These are phyloP conservation scores for Orbilia quercus DNA, from an alignment of 2,329 filamentous ascomycete genomes.

Conservation along the genomic window DNA sequence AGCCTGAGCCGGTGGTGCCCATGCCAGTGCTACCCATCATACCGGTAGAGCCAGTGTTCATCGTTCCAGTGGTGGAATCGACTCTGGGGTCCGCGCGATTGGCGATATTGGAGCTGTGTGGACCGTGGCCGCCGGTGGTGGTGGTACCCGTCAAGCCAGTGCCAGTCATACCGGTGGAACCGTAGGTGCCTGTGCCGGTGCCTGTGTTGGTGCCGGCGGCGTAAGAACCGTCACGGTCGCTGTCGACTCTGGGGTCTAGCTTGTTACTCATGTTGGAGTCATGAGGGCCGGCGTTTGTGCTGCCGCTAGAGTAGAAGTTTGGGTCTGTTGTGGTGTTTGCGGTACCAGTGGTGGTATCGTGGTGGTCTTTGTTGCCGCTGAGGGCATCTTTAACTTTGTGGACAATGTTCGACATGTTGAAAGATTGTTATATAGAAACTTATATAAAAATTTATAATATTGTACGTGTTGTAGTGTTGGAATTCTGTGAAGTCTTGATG, in stretches of 20 bases:
- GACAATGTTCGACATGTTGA: slow-evolving; percentile 65
- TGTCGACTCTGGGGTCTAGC: slow-evolving; percentile 68
- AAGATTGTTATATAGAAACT: slow-evolving; percentile 19
- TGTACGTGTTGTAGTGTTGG: slow-evolving; percentile 10
- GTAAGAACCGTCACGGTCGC: slow-evolving; percentile 65
- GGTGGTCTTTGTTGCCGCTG: slow-evolving; percentile 56
- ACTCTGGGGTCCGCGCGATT: slow-evolving; percentile 71
- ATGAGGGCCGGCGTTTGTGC: slow-evolving; percentile 58
- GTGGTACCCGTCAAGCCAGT: slow-evolving; percentile 58
- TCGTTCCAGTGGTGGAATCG: slow-evolving; percentile 64
- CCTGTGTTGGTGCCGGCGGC: slow-evolving; percentile 59
- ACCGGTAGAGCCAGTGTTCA: slow-evolving; percentile 5
- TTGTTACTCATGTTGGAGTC: slow-evolving; percentile 63
- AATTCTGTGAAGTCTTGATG: slow-evolving; percentile 15
- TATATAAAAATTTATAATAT: slow-evolving; percentile 3
- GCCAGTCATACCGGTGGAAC: slow-evolving; percentile 56
- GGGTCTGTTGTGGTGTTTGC: slow-evolving; percentile 38
- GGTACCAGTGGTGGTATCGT: slow-evolving; percentile 56
- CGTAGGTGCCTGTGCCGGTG: slow-evolving; percentile 61
- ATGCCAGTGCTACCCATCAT: not conserved
- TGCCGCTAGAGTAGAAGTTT: slow-evolving; percentile 50
- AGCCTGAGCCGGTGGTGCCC: slow-evolving; percentile 20
- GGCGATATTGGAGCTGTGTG: slow-evolving; percentile 68
- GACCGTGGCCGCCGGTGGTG: slow-evolving; percentile 63
- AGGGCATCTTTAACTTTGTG: slow-evolving; percentile 67